phyloP scores from a whole-genome alignment of 805 yeast species.

The Phaffomyces thermotolerans region DNA sequence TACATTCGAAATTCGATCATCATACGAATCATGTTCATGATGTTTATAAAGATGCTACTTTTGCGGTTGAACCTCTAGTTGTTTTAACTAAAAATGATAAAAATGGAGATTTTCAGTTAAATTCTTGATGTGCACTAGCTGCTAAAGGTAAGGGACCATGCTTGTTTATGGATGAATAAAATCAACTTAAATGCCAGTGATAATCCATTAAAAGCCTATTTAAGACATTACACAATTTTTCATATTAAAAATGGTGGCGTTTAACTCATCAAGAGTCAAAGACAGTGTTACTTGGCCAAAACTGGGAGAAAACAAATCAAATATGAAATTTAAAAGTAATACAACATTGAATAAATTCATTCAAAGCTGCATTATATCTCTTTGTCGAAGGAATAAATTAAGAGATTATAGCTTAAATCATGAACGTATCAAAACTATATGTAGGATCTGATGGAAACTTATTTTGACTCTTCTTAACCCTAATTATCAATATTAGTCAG shows the following conservation, averaged over 20 bases:
- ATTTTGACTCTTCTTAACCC: no score
- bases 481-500: no score
- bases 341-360: no score
- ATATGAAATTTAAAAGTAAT: no score
- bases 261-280: no score
- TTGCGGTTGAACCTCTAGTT: slow-evolving; percentile 1
- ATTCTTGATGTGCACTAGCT: background rate
- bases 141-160: background rate
- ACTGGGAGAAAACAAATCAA: no score
- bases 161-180: slow-evolving; percentile 5
- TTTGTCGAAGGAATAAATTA: no score
- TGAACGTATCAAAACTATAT: no score
- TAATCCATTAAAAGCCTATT: slow-evolving; percentile 4
- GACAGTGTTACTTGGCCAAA: no score
- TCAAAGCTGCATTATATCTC: no score
- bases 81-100: background rate
- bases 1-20: slow-evolving; percentile 9
- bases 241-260: background rate
- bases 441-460: no score
- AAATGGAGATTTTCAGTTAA: background rate
- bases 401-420: no score
- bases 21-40: slow-evolving; percentile 14
- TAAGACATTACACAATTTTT: slow-evolving; percentile 2
- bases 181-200: background rate
- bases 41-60: slow-evolving; percentile 1